Conservation (phyloP, 1,284 basidiomycete genomes). For the Leucoagaricus sp. region DNA sequence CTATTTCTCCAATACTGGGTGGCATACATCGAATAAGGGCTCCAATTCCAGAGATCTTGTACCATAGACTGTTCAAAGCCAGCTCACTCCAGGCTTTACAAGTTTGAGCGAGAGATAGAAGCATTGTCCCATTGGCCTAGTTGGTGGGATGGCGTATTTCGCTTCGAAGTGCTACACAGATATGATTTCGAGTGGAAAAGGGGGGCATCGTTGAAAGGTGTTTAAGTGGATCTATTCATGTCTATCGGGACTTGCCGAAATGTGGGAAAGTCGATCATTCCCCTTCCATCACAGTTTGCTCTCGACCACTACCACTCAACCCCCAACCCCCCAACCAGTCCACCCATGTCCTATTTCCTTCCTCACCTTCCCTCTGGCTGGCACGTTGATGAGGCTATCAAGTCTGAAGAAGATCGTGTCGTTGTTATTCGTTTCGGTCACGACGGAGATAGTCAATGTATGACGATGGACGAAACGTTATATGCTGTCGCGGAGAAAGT, state of each 20-base stretch:
- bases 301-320: background rate
- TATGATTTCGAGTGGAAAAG: background rate
- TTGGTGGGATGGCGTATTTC: no score
- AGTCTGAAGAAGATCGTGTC: slow-evolving; percentile 95
- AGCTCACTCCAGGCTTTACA: background rate
- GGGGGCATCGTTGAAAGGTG: no score
- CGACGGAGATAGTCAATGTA: slow-evolving; percentile 90
- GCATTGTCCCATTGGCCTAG: background rate
- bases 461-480: slow-evolving; percentile 92
- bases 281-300: background rate
- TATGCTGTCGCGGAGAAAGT: slow-evolving; percentile 93
- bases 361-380: slow-evolving; percentile 93
- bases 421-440: slow-evolving; percentile 96
- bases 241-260: no score
- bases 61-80: background rate
- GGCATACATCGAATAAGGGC: background rate
- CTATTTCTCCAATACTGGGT: background rate
- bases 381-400: slow-evolving; percentile 98
- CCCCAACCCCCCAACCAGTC: background rate
- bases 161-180: background rate
- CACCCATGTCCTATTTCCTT: slow-evolving; percentile 86
- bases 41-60: background rate
- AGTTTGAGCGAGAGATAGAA: background rate
- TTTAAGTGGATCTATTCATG: no score
- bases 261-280: background rate